Percentiles rank a stretch among this genome's conserved stretches.
These are phyloP conservation scores for Heliocybe sulcata DNA, from an alignment of 1,284 basidiomycete genomes.

Conservation along the genomic window DNA sequence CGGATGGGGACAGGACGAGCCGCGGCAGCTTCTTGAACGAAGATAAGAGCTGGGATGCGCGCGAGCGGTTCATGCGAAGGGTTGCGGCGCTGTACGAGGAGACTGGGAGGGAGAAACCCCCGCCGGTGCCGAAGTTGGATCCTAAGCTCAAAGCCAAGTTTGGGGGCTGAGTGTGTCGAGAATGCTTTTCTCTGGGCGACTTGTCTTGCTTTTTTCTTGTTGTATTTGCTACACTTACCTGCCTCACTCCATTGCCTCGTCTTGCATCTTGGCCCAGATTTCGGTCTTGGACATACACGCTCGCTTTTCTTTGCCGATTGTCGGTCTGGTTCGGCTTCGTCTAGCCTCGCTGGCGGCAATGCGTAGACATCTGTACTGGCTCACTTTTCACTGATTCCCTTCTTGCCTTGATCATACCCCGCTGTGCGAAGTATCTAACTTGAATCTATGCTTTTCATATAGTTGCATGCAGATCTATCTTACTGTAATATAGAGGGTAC, in stretches of 20 bases:
- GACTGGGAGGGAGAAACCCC: neutral
- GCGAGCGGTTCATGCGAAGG: slow-evolving; percentile 39
- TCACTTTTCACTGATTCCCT: neutral
- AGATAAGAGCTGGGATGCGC: slow-evolving; percentile 40
- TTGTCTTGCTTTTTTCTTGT: neutral
- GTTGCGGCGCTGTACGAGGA: slow-evolving; percentile 1
- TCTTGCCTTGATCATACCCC: neutral
- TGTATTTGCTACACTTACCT: neutral
- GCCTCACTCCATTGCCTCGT: neutral
- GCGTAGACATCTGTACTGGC: neutral
- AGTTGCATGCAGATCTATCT: neutral
- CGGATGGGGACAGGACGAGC: slow-evolving; percentile 38
- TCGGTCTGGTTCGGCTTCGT: too few relatives aligned
- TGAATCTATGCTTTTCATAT: neutral
- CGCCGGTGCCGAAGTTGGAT: neutral
- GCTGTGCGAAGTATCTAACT: neutral
- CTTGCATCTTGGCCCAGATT: neutral
- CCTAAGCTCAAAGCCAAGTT: neutral
- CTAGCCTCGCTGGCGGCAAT: neutral
- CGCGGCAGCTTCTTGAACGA: slow-evolving; percentile 46
- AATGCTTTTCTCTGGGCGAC: neutral
- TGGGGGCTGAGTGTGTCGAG: neutral
- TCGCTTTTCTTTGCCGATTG: too few relatives aligned
- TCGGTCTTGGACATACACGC: neutral
- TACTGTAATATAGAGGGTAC: neutral